These are phyloP conservation scores for Microdochium nivale DNA, from an alignment of 2,329 filamentous ascomycete species.

Conservation along the genomic window DNA sequence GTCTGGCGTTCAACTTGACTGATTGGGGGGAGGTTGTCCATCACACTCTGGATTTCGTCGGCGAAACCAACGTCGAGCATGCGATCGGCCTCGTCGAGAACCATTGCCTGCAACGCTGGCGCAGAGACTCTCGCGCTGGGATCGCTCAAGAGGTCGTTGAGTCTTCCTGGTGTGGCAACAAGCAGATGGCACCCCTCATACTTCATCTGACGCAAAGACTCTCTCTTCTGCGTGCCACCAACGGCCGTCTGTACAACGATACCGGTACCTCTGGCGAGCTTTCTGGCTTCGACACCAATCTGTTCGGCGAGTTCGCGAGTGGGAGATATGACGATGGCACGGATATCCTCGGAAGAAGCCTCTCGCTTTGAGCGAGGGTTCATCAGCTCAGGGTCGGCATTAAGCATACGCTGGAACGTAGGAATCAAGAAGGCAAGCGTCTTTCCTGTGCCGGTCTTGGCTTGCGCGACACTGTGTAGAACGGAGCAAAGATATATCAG, in stretches of 20 bases:
- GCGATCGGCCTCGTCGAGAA: conserved; percentile 94
- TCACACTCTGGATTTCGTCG: conserved; percentile 54
- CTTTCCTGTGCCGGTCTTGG: conserved; percentile 95
- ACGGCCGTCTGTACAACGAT: conserved; percentile 71
- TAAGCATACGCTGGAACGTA: conserved; percentile 69
- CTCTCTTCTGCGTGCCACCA: conserved; percentile 73
- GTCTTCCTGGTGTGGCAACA: conserved; percentile 81
- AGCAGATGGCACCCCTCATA: conserved; percentile 77
- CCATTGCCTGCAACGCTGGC: conserved; percentile 80
- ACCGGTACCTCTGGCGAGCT: conserved; percentile 55
- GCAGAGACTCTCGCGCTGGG: conserved; percentile 52
- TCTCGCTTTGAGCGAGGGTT: conserved; percentile 24
- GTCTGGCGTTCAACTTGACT: conserved; percentile 68
- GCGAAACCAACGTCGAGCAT: conserved; percentile 94
- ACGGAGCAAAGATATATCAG: not conserved
- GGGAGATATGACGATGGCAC: conserved; percentile 66
- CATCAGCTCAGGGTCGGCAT: conserved; percentile 52
- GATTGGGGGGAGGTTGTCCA: conserved; percentile 52
- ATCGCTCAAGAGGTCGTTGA: conserved; percentile 74
- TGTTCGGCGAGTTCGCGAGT: conserved; percentile 76
- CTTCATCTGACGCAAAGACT: conserved; percentile 60
- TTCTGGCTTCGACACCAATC: conserved; percentile 70
- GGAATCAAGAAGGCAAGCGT: conserved; percentile 90
- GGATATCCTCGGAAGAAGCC: conserved; percentile 48
- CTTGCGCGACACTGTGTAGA: conserved; percentile 67